phyloP scores from a whole-genome alignment of 441 rosid genomes.

The Erodium trifolium region DNA sequence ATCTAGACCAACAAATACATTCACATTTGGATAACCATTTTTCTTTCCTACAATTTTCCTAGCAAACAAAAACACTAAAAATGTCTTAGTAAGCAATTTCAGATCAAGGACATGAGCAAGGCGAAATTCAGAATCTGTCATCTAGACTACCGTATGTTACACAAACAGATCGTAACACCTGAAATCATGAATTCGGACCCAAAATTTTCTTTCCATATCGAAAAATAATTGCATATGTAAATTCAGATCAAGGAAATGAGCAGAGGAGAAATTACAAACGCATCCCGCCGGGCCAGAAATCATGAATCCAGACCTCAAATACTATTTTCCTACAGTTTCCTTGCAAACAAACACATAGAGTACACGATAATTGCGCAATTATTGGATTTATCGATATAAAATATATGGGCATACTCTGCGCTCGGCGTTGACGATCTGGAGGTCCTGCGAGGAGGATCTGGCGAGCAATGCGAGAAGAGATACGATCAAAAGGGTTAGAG shows the following conservation, averaged over 20 bases:
- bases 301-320: not conserved
- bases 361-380: not conserved
- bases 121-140: too few species aligned
- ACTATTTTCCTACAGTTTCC: not conserved
- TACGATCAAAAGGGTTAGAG: constrained; percentile 29
- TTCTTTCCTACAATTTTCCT: too few species aligned
- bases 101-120: too few species aligned
- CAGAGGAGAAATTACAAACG: not conserved
- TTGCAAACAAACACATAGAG: not conserved
- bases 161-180: too few species aligned
- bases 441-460: constrained; percentile 40
- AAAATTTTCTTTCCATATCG: too few species aligned
- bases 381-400: too few species aligned
- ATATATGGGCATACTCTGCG: constrained; percentile 51
- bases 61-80: too few species aligned
- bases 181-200: too few species aligned
- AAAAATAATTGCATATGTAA: not conserved
- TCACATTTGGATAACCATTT: too few species aligned
- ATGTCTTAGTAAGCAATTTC: too few species aligned
- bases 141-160: too few species aligned
- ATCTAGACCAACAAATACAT: too few species aligned
- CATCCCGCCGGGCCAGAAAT: not conserved
- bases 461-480: constrained; percentile 30
- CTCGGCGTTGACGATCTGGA: constrained; percentile 80
- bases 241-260: not conserved